Conservation (phyloP, 305 asterid species). For the Andrographis paniculata region DNA sequence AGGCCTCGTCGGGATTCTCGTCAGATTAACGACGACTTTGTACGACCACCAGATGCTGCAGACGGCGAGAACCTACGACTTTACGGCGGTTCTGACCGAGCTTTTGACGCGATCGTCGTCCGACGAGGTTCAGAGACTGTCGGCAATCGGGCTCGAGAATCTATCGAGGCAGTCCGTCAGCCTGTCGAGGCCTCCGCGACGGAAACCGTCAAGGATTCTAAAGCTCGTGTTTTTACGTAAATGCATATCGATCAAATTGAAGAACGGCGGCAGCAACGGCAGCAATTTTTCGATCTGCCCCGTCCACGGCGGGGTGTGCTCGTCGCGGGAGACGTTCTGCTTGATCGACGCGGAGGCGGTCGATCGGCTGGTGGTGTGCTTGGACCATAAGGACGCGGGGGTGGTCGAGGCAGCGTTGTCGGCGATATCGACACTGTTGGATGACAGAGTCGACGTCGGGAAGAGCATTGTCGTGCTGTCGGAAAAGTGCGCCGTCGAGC, state of each 20-base stretch:
- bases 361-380: slow-evolving; percentile 48
- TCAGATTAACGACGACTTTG: slow-evolving; percentile 63
- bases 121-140: slow-evolving; percentile 59
- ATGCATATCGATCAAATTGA: slow-evolving; percentile 32
- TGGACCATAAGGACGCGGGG: slow-evolving; percentile 61
- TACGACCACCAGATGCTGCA: slow-evolving; percentile 52
- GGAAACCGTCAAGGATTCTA: slow-evolving; percentile 31
- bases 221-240: slow-evolving; percentile 29
- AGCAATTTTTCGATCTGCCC: slow-evolving; percentile 38
- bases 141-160: slow-evolving; percentile 60
- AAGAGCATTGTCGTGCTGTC: slow-evolving; percentile 45
- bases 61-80: slow-evolving; percentile 40
- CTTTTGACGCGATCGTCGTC: slow-evolving; percentile 47
- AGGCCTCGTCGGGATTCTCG: slow-evolving; percentile 71
- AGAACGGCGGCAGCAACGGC: slow-evolving; percentile 19
- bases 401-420: slow-evolving; percentile 69
- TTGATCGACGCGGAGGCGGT: slow-evolving; percentile 63
- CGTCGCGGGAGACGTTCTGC: slow-evolving; percentile 66
- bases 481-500: slow-evolving; percentile 36
- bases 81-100: slow-evolving; percentile 50
- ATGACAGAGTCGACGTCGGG: slow-evolving; percentile 56
- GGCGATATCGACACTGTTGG: slow-evolving; percentile 65
- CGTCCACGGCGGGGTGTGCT: slow-evolving; percentile 66
- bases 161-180: slow-evolving; percentile 43
- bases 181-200: slow-evolving; percentile 49